Evolutionary conservation across 2,329 filamentous ascomycete species (phyloP), one percentile per base, ranked within the genome.

Genomic region (Penicillium expansum): DNA sequence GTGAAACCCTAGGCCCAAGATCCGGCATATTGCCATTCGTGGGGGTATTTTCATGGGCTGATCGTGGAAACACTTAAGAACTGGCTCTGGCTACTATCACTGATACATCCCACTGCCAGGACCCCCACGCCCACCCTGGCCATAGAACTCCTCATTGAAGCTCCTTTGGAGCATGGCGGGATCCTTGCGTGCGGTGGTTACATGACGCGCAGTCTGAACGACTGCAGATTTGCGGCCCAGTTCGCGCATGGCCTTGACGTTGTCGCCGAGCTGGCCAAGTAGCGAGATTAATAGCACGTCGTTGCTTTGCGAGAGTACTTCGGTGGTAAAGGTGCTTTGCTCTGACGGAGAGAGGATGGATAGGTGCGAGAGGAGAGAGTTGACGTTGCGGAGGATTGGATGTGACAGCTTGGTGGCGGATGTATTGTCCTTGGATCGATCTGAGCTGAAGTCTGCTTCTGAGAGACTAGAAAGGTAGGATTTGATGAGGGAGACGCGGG

Each of bases 381-480:
- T 90, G 61, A 97, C 91, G 62, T 91, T 91, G 60, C 94, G 91
- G 32, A 99, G 85, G 41, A 97, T 87, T 1, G 86, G 82, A 68
- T 91, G 83, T 7, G 91, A 72, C 68, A 80, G 13, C 83, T 82
- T 69, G 87, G 83, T 20, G 89, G 69, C 70, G 77, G 65, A 58
- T 47, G 69, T 62, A 27, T 38, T 64, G 71, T 48, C 44, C 60
- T 67, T 48, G 57, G 63, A 7, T 74, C 70, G 24, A 69, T 59
- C 55, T 67, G 39, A 79, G 47, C 81, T 80, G 7, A 80, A 82
- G 35, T 86, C 77, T 67, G 86, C 86, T 22, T 86, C 86, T 8
- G 84, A 88, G 2, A 94, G 82, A 14, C 82, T 83, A 61, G 87
- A 80, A 45, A 99, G 85, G 71, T 97, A 97, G n/a, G 81, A 81